Evolutionary conservation across 129 eudicot genomes (phyloP), one percentile per base, ranked within the genome.

Genomic region (Scalesia atractyloides): DNA sequence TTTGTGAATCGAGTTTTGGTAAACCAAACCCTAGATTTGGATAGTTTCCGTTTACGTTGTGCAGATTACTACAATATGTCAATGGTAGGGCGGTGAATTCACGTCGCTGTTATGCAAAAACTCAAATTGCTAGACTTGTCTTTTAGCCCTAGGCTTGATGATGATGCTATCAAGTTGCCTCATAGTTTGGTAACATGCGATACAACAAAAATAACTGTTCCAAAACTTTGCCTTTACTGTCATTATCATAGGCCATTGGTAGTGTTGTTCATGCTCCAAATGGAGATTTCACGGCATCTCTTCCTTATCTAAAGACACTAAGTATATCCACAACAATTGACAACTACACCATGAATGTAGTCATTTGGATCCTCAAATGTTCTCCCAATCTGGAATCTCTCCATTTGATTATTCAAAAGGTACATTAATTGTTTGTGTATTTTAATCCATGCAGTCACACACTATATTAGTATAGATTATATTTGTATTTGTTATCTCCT

Each of bases 51-150:
- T 26, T 75, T 66, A 43, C 6, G 24, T 6, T 66, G 80, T 66
- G 18, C 36, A 0, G 2, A 54, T 66, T 5, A 54, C 64, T 75
- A 54, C 61, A 30, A 3, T 11, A 26, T 1, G 37, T 66, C 20
- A 15, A 75, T 60, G 14, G 34, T 75, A 24, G 15, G 49, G 22
- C 67, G 56, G 37, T 75, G 80, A 73, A 19, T 75, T 66, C 59
- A 24, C 8, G 56, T 37, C 1, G 80, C 59, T 5, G 73, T 75
- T 14, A 41, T 6, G 17, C 66, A 67, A 10, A 54, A 74, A 41
- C 53, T 74, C 17, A 74, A 64, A 64, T 11, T 3, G 41, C 71
- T 74, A 26, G 48, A 75, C 48, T 37, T 56, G 17, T 47, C 5
- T 17, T 49, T 76, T 1, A 20, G 67, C 2, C 51, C 61, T 19